phyloP scores from a whole-genome alignment of 2,329 filamentous ascomycete genomes.

The Xylariales sp. region DNA sequence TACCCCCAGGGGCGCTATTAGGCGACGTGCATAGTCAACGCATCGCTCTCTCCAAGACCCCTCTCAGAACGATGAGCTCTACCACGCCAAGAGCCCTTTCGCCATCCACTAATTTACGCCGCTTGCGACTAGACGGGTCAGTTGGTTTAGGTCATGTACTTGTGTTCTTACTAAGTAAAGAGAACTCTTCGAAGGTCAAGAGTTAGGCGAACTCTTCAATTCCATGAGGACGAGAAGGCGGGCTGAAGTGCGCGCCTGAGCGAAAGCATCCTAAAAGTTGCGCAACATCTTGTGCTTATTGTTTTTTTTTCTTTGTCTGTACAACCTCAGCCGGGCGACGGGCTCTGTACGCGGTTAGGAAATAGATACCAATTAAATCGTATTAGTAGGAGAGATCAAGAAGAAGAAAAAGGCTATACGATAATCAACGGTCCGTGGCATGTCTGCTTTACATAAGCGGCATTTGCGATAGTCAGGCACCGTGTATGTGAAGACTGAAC shows the following conservation, averaged over 20 bases:
- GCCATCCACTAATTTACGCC: not conserved
- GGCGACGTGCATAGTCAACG: not conserved
- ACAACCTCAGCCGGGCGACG: slow-evolving; percentile 22
- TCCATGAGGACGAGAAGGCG: not conserved
- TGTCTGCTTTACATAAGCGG: not conserved
- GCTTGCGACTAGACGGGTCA: not conserved
- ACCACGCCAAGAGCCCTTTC: not conserved
- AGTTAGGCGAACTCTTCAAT: not conserved
- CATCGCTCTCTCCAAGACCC: not conserved
- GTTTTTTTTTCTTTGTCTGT: slow-evolving; percentile 35
- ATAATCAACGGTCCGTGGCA: slow-evolving; percentile 1
- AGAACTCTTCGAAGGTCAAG: not conserved
- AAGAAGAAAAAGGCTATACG: slow-evolving; percentile 14
- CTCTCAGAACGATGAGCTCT: not conserved
- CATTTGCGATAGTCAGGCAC: not conserved
- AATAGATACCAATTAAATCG: slow-evolving; percentile 35
- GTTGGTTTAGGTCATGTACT: not conserved
- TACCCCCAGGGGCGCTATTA: not conserved
- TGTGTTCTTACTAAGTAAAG: not conserved
- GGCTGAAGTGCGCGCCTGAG: not conserved
- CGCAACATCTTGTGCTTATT: slow-evolving; percentile 28
- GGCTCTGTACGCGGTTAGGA: slow-evolving; percentile 11
- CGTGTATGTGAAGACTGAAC: not conserved
- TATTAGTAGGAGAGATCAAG: slow-evolving; percentile 32
- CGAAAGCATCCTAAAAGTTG: slow-evolving; percentile 7